Evolutionary conservation across 2,329 filamentous ascomycete genomes (phyloP).

Genomic region (Fonsecaea pedrosoi): DNA sequence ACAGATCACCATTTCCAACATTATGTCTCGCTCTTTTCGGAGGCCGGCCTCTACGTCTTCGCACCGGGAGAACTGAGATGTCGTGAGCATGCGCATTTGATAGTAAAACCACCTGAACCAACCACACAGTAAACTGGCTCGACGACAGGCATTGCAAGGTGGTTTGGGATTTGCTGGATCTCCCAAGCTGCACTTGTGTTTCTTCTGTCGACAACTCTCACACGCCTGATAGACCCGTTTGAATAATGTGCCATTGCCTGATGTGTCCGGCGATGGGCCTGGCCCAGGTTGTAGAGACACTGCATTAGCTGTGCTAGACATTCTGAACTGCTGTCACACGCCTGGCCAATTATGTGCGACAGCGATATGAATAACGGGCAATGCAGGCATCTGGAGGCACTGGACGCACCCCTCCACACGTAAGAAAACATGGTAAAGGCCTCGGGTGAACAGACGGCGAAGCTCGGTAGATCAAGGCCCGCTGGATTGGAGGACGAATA

Average conservation of each 20-base stretch:
- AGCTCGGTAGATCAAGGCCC: conserved; percentile 12
- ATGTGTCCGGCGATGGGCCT: neutral
- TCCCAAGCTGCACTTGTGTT: conserved; percentile 38
- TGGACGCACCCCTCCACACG: neutral
- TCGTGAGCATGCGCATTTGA: neutral
- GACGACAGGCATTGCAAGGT: conserved; percentile 27
- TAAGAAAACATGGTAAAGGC: neutral
- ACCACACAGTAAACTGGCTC: conserved; percentile 25
- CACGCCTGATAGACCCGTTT: conserved; percentile 41
- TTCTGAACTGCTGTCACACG: conserved; percentile 6
- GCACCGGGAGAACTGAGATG: conserved; percentile 18
- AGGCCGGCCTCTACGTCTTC: conserved; percentile 25
- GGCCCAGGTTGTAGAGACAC: neutral
- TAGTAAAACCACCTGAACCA: neutral
- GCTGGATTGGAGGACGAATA: neutral
- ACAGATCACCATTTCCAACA: conserved; percentile 1
- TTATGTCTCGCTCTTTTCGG: conserved; percentile 15
- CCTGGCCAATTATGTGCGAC: conserved; percentile 1
- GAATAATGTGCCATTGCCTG: conserved; percentile 6
- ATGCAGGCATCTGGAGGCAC: neutral
- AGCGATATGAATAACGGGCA: neutral
- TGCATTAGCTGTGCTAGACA: conserved; percentile 10
- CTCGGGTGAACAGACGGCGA: conserved; percentile 11
- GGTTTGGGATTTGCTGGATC: conserved; percentile 23
- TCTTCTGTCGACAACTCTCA: conserved; percentile 40